Conservation (phyloP, 257 asterid genomes). For the Nicotiana attenuata region DNA sequence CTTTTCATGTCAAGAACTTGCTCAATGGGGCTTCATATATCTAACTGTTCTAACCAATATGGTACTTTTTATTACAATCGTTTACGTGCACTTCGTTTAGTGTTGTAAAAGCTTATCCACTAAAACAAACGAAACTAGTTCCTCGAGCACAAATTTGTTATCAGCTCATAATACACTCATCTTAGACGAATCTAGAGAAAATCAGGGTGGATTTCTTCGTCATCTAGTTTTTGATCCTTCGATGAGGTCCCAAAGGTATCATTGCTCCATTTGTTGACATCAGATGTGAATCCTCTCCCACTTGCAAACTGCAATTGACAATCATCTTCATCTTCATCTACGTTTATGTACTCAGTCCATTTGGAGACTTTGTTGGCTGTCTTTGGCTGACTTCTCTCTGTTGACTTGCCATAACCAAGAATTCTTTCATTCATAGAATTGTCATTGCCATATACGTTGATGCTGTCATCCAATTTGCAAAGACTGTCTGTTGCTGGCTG, state of each 20-base stretch:
- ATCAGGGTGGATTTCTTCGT: slow-evolving; percentile 76
- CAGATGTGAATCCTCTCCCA: slow-evolving; percentile 13
- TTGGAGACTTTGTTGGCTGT: slow-evolving; percentile 38
- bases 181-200: slow-evolving; percentile 39
- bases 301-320: slow-evolving; percentile 22
- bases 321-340: slow-evolving; percentile 28
- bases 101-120: background rate
- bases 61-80: background rate
- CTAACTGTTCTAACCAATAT: background rate
- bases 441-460: background rate
- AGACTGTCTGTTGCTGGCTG: background rate
- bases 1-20: slow-evolving; percentile 1
- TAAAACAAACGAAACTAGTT: background rate
- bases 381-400: background rate
- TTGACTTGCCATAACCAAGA: background rate
- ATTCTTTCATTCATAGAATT: background rate
- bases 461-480: slow-evolving; percentile 5
- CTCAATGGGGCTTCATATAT: background rate
- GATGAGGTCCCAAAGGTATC: slow-evolving; percentile 21
- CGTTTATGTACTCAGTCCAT: slow-evolving; percentile 65
- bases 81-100: background rate
- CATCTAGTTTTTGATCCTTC: slow-evolving; percentile 49
- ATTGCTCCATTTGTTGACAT: slow-evolving; percentile 11
- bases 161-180: background rate
- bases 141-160: background rate